Percentiles rank a stretch among this genome's conserved stretches.
phyloP scores from a whole-genome alignment of 306 rosid species.

The Rosa multiflora region DNA sequence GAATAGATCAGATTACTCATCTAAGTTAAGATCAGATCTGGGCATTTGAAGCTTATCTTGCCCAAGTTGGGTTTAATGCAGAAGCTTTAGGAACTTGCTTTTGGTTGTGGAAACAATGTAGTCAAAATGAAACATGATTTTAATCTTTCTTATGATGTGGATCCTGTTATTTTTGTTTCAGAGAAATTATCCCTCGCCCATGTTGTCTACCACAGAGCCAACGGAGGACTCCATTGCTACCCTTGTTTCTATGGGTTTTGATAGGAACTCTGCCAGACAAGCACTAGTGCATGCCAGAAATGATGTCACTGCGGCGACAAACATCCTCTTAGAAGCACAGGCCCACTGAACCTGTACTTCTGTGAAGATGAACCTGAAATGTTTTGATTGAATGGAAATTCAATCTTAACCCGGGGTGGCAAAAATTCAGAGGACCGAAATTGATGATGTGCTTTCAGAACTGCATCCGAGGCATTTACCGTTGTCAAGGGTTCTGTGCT shows the following conservation, averaged over 20 bases:
- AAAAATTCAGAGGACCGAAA: conserved; percentile 36
- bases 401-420: conserved; percentile 23
- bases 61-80: neutral
- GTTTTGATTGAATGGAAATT: conserved; percentile 25
- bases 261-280: conserved; percentile 88
- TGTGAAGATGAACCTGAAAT: conserved; percentile 17
- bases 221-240: conserved; percentile 76
- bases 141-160: neutral
- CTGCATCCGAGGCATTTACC: conserved; percentile 32
- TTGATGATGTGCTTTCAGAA: conserved; percentile 29
- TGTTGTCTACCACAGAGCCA: conserved; percentile 62
- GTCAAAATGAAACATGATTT: neutral
- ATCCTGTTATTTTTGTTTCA: conserved; percentile 32
- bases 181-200: conserved; percentile 66
- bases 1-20: neutral
- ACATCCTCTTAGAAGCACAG: conserved; percentile 89
- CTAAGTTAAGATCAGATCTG: neutral
- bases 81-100: neutral
- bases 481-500: conserved; percentile 25
- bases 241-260: conserved; percentile 94
- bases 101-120: neutral
- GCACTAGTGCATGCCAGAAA: conserved; percentile 93
- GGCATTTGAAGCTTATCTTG: neutral
- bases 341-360: conserved; percentile 43
- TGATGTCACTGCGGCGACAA: conserved; percentile 85